These are phyloP conservation scores for Hyaloscypha hepaticicola DNA, from an alignment of 495 filamentous ascomycete genomes.

Conservation along the genomic window DNA sequence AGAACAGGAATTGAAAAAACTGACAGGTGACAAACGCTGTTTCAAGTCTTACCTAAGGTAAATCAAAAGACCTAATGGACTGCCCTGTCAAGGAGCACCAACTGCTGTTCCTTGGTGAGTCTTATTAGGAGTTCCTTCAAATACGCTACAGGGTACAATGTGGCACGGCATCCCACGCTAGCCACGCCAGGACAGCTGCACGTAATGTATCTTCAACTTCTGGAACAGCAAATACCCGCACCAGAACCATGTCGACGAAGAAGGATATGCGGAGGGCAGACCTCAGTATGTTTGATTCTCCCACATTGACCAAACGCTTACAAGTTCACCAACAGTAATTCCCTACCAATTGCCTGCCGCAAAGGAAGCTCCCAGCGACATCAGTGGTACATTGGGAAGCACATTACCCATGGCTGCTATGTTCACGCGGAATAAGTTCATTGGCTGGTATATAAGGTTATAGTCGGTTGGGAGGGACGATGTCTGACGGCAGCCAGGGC, in stretches of 20 bases:
- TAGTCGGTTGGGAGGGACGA: neutral
- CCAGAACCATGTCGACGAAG: slow-evolving; percentile 60
- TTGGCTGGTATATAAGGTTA: slow-evolving; percentile 67
- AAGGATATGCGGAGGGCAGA: slow-evolving; percentile 88
- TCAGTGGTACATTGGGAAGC: slow-evolving; percentile 69
- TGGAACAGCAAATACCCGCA: neutral
- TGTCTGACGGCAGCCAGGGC: slow-evolving; percentile 54
- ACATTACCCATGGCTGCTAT: slow-evolving; percentile 94
- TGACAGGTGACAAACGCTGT: no score
- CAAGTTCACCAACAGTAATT: slow-evolving; percentile 39
- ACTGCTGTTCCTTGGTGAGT: no score
- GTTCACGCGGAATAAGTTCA: slow-evolving; percentile 86
- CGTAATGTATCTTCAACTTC: no score
- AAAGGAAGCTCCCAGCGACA: slow-evolving; percentile 45
- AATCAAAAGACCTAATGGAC: no score
- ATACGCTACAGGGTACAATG: no score
- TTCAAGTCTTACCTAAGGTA: no score
- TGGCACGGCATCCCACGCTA: no score
- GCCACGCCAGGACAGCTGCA: no score
- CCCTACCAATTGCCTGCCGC: slow-evolving; percentile 47
- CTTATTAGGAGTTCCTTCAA: no score
- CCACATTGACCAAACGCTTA: neutral
- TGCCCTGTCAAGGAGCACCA: no score
- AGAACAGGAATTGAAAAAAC: no score
- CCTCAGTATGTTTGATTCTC: slow-evolving; percentile 59